Base-by-base conservation (phyloP, 495 filamentous ascomycete genomes). In the Penicillium antarcticum region DNA sequence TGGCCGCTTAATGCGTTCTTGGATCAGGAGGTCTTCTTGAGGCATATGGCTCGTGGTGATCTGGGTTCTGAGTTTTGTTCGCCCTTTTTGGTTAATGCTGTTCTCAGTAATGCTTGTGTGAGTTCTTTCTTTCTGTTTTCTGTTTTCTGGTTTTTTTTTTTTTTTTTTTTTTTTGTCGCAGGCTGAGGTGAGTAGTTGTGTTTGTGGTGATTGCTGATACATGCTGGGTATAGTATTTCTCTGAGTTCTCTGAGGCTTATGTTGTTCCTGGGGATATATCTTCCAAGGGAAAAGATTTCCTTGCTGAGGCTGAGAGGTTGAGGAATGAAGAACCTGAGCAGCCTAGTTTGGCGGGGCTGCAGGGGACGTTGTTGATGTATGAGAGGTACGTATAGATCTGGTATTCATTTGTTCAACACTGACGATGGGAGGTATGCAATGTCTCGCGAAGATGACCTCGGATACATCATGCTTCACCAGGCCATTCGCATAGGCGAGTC, bases 61-160 rank as follows among this genome's bases (percentile, higher is more conserved):
- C 33, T 60, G 10, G 56, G 56, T 2, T 66, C 65, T 12, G 60
- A 71, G 53, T 76, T 78, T 61, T 82, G 78, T 61, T 76, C 69
- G 36, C 68, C 77, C 3, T 75, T 79, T 56, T 63, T 82, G 49
- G 78, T 82, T 16, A 81, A 82, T 63, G 73, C 77, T 12, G 43
- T 82, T 44, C 67, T 80, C 42, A 72, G 77, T 21, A 74, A 72
- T 65, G 73, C 73, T 45, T 77, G 73, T 62, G 73, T 76, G 54
- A 43, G 73, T 64, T 17, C 32, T 36, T 33, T n/a, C n/a, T 17
- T 52, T 7, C 8, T 1, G 21, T 2, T 23, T 23, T 5, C 5
- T 23, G 21, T 23, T 5, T 23, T 23, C 21, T 23, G 21, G 5
- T 23, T 2, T 23, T 23, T 23, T n/a, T n/a, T n/a, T n/a, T n/a